phyloP scores from a whole-genome alignment of 1,139 yeast genomes.

The Scheffersomyces illinoinensis region DNA sequence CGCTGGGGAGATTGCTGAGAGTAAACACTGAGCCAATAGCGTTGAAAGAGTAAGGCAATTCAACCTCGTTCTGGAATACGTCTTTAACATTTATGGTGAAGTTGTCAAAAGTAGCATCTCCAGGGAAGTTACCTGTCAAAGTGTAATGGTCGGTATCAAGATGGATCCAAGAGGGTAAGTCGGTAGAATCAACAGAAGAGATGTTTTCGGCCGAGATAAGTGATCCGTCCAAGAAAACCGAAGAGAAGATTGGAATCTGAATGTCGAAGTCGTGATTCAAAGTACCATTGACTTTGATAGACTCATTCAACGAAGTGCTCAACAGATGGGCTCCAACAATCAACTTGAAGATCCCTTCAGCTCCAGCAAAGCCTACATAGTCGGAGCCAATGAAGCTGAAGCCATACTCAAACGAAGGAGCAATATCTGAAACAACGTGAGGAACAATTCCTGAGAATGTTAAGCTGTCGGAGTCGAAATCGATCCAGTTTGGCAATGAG shows the following conservation, averaged over 20 bases:
- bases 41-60: slow-evolving; percentile 54
- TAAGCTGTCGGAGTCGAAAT: slow-evolving; percentile 59
- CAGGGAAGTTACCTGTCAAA: slow-evolving; percentile 63
- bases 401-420: slow-evolving; percentile 79
- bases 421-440: slow-evolving; percentile 75
- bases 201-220: slow-evolving; percentile 52
- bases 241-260: slow-evolving; percentile 58
- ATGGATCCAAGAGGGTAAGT: slow-evolving; percentile 63
- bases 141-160: slow-evolving; percentile 42
- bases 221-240: slow-evolving; percentile 59
- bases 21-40: slow-evolving; percentile 55
- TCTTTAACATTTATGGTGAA: slow-evolving; percentile 65
- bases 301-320: slow-evolving; percentile 56
- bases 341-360: slow-evolving; percentile 66
- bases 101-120: slow-evolving; percentile 37
- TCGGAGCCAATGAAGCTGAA: slow-evolving; percentile 81
- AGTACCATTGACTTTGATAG: slow-evolving; percentile 67
- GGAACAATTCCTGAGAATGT: slow-evolving; percentile 92
- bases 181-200: slow-evolving; percentile 46
- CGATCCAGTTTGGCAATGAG: slow-evolving; percentile 89
- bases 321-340: slow-evolving; percentile 87
- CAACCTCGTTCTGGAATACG: slow-evolving; percentile 62
- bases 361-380: slow-evolving; percentile 72
- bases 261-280: slow-evolving; percentile 54
- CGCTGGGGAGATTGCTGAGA: slow-evolving; percentile 48